A percentile compares a stretch with the other conserved stretches of the same genome.
phyloP scores from a whole-genome alignment of 1,284 basidiomycete species.

The Meira nashicola region DNA sequence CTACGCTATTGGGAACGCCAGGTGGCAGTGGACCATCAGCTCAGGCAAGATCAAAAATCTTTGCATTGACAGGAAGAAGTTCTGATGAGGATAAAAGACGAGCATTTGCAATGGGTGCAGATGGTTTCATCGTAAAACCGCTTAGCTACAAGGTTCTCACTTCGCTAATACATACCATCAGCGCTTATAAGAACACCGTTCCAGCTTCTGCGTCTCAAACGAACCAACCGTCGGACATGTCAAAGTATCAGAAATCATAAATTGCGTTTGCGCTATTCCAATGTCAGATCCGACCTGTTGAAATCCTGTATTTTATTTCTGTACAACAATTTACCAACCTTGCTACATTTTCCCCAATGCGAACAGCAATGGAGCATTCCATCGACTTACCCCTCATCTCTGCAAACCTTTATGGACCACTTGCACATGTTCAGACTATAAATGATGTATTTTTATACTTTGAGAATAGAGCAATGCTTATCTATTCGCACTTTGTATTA shows the following conservation, averaged over 20 bases:
- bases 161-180: background rate
- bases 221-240: too few relatives aligned
- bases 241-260: too few relatives aligned
- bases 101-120: constrained; percentile 86
- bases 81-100: constrained; percentile 83
- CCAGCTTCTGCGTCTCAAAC: too few relatives aligned
- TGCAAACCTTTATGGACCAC: too few relatives aligned
- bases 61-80: constrained; percentile 87
- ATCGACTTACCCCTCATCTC: too few relatives aligned
- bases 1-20: background rate
- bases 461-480: background rate
- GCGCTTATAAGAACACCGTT: background rate
- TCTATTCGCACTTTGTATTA: background rate
- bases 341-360: too few relatives aligned
- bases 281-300: too few relatives aligned
- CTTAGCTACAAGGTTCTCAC: constrained; percentile 20
- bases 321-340: too few relatives aligned
- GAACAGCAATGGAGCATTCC: too few relatives aligned
- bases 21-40: constrained; percentile 10
- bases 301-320: too few relatives aligned
- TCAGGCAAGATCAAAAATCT: constrained; percentile 60
- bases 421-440: too few relatives aligned
- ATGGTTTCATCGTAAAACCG: constrained; percentile 72
- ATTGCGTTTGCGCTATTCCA: too few relatives aligned
- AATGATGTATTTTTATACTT: background rate